These are phyloP conservation scores for Exsudoporus frostii DNA, from an alignment of 768 basidiomycete genomes.

Conservation along the genomic window DNA sequence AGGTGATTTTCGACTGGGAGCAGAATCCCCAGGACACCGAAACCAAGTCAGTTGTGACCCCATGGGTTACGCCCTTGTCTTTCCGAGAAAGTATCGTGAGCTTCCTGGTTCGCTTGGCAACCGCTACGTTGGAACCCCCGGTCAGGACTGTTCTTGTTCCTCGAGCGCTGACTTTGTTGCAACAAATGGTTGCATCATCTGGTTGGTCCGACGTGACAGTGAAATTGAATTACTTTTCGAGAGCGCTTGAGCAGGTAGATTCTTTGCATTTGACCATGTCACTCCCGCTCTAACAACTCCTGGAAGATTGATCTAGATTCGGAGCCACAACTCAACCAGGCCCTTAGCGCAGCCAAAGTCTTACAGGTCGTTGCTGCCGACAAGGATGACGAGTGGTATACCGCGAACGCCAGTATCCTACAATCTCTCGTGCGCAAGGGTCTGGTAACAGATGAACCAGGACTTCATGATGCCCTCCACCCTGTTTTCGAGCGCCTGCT, in stretches of 20 bases:
- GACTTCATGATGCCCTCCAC: slow-evolving; percentile 76
- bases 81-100: slow-evolving; percentile 91
- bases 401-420: slow-evolving; percentile 63
- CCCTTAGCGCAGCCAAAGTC: slow-evolving; percentile 82
- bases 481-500: slow-evolving; percentile 82
- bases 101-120: slow-evolving; percentile 90
- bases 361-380: slow-evolving; percentile 81
- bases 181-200: slow-evolving; percentile 72
- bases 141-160: slow-evolving; percentile 47
- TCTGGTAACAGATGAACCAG: slow-evolving; percentile 72
- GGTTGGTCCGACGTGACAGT: slow-evolving; percentile 93
- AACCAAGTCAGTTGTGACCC: slow-evolving; percentile 20
- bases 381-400: slow-evolving; percentile 83
- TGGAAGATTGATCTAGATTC: slow-evolving; percentile 66
- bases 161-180: slow-evolving; percentile 63
- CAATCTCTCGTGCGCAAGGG: slow-evolving; percentile 87
- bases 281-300: slow-evolving; percentile 1
- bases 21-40: slow-evolving; percentile 46
- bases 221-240: slow-evolving; percentile 85
- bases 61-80: slow-evolving; percentile 73
- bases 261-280: neutral
- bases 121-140: slow-evolving; percentile 52
- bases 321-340: slow-evolving; percentile 63
- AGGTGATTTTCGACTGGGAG: slow-evolving; percentile 94
- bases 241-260: slow-evolving; percentile 73